Percentiles rank a stretch among this genome's conserved stretches.
Conservation (phyloP, 2,329 filamentous ascomycete species). For the Paraphoma chrysanthemicola region DNA sequence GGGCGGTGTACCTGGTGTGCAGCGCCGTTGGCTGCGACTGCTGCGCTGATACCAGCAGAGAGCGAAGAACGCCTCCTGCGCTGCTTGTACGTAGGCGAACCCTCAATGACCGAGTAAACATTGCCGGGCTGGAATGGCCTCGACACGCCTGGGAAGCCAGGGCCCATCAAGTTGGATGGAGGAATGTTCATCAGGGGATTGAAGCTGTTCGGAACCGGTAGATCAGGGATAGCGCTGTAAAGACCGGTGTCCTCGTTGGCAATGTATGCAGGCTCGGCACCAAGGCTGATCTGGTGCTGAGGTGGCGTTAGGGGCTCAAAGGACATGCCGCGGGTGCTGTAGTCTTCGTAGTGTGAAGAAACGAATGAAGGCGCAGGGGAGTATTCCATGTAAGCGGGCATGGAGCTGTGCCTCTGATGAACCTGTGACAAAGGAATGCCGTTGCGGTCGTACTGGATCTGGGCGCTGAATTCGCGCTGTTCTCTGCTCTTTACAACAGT, state of each 20-base stretch:
- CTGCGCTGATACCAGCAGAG: constrained; percentile 78
- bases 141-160: constrained; percentile 76
- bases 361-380: constrained; percentile 97
- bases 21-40: constrained; percentile 64
- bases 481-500: constrained; percentile 82
- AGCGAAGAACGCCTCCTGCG: constrained; percentile 91
- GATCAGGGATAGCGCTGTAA: constrained; percentile 93
- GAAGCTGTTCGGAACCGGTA: constrained; percentile 76
- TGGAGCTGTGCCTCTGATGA: constrained; percentile 95
- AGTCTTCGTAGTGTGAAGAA: constrained; percentile 98
- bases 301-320: constrained; percentile 97
- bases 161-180: constrained; percentile 80
- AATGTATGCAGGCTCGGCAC: constrained; percentile 92
- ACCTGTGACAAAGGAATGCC: constrained; percentile 82
- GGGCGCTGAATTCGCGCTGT: constrained; percentile 75
- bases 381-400: constrained; percentile 98
- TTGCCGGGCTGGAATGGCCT: constrained; percentile 75
- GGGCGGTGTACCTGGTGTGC: constrained; percentile 75
- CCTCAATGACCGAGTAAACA: constrained; percentile 95
- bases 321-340: constrained; percentile 93
- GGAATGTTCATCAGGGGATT: constrained; percentile 92
- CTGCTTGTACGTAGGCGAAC: constrained; percentile 98
- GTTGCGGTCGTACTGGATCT: constrained; percentile 90
- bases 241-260: constrained; percentile 96
- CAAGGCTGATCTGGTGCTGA: constrained; percentile 82